Evolutionary conservation across 352 stramenopile species (phyloP).

Genomic region (Phytophthora quininea): DNA sequence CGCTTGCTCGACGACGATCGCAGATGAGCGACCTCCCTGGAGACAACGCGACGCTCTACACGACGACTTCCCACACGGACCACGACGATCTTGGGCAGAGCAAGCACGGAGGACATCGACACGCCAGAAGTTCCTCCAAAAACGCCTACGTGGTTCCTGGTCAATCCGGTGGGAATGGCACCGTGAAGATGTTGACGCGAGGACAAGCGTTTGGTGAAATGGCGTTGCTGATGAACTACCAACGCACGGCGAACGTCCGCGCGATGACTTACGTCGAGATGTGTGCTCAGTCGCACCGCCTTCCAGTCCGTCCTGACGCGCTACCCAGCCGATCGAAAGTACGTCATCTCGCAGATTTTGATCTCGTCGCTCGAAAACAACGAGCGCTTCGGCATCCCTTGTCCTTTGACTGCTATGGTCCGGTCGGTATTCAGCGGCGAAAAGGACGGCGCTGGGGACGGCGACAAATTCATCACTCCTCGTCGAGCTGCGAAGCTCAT

Average conservation of each 20-base stretch:
- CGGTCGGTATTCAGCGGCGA: slow-evolving; percentile 29
- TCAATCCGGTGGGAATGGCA: slow-evolving; percentile 6
- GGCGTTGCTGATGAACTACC: slow-evolving; percentile 53
- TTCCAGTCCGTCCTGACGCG: slow-evolving; percentile 42
- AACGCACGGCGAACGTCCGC: slow-evolving; percentile 45
- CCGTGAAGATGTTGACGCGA: slow-evolving; percentile 20
- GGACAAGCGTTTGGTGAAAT: slow-evolving; percentile 60
- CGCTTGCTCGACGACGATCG: slow-evolving; percentile 21
- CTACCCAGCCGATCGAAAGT: slow-evolving; percentile 36
- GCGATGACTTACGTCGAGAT: slow-evolving; percentile 55
- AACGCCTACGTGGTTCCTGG: slow-evolving; percentile 18
- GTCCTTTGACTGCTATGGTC: slow-evolving; percentile 33
- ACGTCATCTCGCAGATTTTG: slow-evolving; percentile 43
- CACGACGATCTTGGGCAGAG: slow-evolving; percentile 14
- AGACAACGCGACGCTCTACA: slow-evolving; percentile 31
- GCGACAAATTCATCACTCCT: slow-evolving; percentile 27
- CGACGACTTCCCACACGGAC: slow-evolving; percentile 26
- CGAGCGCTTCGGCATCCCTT: slow-evolving; percentile 33
- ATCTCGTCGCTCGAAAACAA: slow-evolving; percentile 41
- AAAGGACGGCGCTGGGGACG: slow-evolving; percentile 3
- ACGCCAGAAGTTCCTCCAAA: slow-evolving; percentile 4
- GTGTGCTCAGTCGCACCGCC: slow-evolving; percentile 40
- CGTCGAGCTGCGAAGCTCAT: slow-evolving; percentile 27
- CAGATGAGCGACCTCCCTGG: slow-evolving; percentile 9
- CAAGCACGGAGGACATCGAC: slow-evolving; percentile 1